A percentile compares a stretch with the other conserved stretches of the same genome.
phyloP scores from a whole-genome alignment of 108 stramenopile genomes.

The Parietichytrium sp. region DNA sequence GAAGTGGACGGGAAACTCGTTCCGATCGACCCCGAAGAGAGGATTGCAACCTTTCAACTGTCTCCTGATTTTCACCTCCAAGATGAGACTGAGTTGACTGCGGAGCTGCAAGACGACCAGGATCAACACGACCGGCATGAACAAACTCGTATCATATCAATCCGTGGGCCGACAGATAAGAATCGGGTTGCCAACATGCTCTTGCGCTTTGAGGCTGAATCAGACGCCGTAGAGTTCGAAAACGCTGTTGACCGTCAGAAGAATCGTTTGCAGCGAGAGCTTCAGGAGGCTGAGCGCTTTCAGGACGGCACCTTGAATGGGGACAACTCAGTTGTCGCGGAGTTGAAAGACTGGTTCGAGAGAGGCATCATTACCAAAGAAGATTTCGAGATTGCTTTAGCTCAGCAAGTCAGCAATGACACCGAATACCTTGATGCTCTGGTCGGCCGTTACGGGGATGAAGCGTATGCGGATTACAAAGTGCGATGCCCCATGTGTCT shows the following conservation, averaged over 20 bases:
- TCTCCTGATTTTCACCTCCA: too few species aligned
- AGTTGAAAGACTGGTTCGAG: background rate
- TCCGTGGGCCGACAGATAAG: background rate
- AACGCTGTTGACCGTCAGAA: background rate
- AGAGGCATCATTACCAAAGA: background rate
- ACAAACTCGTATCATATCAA: too few species aligned
- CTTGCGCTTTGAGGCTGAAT: background rate
- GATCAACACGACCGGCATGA: too few species aligned
- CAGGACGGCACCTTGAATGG: background rate
- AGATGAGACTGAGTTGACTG: too few species aligned
- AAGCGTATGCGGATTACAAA: constrained; percentile 31
- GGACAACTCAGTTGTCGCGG: background rate
- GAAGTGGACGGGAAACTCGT: too few species aligned
- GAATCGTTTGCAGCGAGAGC: background rate
- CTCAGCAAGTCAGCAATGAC: background rate
- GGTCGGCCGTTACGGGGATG: background rate
- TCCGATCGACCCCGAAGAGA: too few species aligned
- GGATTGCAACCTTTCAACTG: too few species aligned
- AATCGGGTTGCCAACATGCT: background rate
- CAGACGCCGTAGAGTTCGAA: background rate
- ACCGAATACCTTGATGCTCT: background rate
- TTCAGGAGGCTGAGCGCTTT: background rate
- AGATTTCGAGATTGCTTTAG: background rate
- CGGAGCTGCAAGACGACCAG: too few species aligned
- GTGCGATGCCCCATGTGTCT: background rate